These are phyloP conservation scores for Takakia lepidozioides DNA, from an alignment of 225 moss, liverwort and hornwort genomes.

Conservation along the genomic window DNA sequence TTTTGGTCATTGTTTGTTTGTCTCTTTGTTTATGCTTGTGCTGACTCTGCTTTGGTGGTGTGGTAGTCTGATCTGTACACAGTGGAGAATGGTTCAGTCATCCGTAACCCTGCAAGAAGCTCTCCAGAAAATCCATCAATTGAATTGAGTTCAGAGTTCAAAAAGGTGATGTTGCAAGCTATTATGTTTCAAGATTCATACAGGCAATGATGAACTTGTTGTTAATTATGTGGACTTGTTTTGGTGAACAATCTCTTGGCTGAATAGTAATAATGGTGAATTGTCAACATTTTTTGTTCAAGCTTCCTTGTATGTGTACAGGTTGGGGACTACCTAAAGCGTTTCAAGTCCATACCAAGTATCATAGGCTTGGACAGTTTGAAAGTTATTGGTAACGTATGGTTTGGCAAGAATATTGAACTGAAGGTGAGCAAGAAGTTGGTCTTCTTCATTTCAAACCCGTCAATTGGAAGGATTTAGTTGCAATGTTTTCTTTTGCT, in stretches of 20 bases:
- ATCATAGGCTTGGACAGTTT: slow-evolving; percentile 58
- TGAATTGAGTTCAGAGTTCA: slow-evolving; percentile 82
- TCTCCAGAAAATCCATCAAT: slow-evolving; percentile 63
- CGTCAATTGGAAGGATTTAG: too few species aligned
- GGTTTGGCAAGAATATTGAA: slow-evolving; percentile 61
- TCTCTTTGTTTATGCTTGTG: not conserved
- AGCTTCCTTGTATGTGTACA: too few species aligned
- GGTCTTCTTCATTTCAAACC: too few species aligned
- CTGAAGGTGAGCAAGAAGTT: slow-evolving; percentile 55
- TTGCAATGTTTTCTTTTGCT: too few species aligned
- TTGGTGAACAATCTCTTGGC: not conserved
- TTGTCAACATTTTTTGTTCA: too few species aligned
- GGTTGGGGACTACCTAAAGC: slow-evolving; percentile 88
- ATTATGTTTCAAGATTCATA: too few species aligned
- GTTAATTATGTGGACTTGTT: too few species aligned
- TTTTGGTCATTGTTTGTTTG: not conserved
- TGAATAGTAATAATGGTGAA: too few species aligned
- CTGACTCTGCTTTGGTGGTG: not conserved
- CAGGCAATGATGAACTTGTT: too few species aligned
- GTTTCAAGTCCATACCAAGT: slow-evolving; percentile 91
- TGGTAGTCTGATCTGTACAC: slow-evolving; percentile 90
- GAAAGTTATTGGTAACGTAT: slow-evolving; percentile 76
- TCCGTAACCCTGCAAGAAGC: slow-evolving; percentile 68
- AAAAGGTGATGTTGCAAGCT: slow-evolving; percentile 55
- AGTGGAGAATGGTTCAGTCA: slow-evolving; percentile 70